Percentiles rank a stretch among this genome's conserved stretches.
These are phyloP conservation scores for Phytophthora hybrid DNA, from an alignment of 352 stramenopile species.

Conservation along the genomic window DNA sequence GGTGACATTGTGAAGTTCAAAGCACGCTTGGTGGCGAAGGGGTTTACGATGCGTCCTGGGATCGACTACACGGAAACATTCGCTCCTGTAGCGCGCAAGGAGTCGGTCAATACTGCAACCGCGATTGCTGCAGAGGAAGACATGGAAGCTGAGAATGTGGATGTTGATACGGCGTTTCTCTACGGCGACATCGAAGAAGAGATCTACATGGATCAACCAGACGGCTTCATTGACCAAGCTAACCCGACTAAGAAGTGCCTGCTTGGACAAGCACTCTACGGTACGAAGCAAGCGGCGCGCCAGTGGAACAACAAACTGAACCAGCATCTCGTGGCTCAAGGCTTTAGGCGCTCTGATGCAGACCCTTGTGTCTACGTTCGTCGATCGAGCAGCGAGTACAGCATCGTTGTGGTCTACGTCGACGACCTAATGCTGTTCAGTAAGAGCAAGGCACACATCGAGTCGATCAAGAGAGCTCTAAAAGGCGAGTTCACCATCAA, in stretches of 20 bases:
- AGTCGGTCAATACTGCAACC: neutral
- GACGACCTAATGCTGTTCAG: conserved; percentile 1
- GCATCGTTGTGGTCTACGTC: conserved; percentile 1
- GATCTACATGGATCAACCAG: conserved; percentile 33
- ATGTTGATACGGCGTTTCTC: conserved; percentile 40
- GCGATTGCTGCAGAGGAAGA: conserved; percentile 11
- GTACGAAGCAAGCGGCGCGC: conserved; percentile 12
- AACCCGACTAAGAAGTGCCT: conserved; percentile 9
- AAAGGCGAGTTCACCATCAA: too few species aligned
- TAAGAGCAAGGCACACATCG: neutral
- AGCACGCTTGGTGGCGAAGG: neutral
- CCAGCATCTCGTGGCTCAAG: conserved; percentile 5
- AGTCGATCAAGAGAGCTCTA: neutral
- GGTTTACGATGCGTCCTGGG: neutral
- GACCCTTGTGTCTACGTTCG: conserved; percentile 16
- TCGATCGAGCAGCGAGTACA: neutral
- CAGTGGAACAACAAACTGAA: conserved; percentile 18
- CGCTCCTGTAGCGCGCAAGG: neutral
- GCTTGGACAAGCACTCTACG: neutral
- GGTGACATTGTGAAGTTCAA: neutral
- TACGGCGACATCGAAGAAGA: conserved; percentile 33
- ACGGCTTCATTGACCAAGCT: conserved; percentile 15
- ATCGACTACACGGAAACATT: neutral
- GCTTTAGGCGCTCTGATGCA: neutral
- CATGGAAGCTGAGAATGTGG: conserved; percentile 28